phyloP scores from a whole-genome alignment of 2,329 filamentous ascomycete genomes.

The Pyrenophora teres region DNA sequence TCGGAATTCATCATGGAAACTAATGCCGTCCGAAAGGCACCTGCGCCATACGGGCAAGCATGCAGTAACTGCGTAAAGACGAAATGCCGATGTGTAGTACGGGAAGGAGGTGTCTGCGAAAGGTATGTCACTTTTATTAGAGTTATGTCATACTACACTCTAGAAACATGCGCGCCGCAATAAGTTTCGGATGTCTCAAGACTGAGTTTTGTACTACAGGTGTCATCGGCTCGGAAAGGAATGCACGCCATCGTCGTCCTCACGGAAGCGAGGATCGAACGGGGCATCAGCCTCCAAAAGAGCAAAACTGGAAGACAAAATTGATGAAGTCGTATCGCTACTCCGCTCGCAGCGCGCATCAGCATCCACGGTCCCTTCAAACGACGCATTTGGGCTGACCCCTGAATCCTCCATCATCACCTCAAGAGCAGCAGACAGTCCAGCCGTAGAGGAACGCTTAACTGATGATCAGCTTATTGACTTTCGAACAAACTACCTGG shows the following conservation, averaged over 20 bases:
- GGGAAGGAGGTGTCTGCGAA: conserved; percentile 23
- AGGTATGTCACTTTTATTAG: conserved; percentile 18
- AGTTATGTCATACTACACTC: too few species aligned
- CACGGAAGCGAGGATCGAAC: conserved; percentile 14
- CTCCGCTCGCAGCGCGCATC: conserved; percentile 25
- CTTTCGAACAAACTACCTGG: conserved; percentile 16
- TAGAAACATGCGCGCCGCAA: too few species aligned
- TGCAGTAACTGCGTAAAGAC: conserved; percentile 32
- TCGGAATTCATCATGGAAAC: conserved; percentile 12
- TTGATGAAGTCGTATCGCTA: conserved; percentile 37
- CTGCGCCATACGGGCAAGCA: conserved; percentile 34
- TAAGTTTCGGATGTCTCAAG: not conserved
- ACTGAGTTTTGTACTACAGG: not conserved
- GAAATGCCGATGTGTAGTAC: conserved; percentile 33
- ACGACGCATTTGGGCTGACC: conserved; percentile 9
- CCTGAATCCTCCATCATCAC: conserved; percentile 11
- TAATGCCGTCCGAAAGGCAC: conserved; percentile 20
- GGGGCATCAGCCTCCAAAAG: conserved; percentile 9
- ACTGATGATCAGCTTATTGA: conserved; percentile 12
- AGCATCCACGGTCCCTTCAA: not conserved
- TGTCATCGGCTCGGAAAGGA: conserved; percentile 25
- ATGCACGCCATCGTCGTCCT: conserved; percentile 14
- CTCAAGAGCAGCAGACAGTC: not conserved
- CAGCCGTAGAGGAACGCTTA: not conserved
- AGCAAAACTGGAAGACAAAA: conserved; percentile 36